These are phyloP conservation scores for Chloris gayana DNA, from an alignment of 176 grass and related monocot genomes.

Conservation along the genomic window DNA sequence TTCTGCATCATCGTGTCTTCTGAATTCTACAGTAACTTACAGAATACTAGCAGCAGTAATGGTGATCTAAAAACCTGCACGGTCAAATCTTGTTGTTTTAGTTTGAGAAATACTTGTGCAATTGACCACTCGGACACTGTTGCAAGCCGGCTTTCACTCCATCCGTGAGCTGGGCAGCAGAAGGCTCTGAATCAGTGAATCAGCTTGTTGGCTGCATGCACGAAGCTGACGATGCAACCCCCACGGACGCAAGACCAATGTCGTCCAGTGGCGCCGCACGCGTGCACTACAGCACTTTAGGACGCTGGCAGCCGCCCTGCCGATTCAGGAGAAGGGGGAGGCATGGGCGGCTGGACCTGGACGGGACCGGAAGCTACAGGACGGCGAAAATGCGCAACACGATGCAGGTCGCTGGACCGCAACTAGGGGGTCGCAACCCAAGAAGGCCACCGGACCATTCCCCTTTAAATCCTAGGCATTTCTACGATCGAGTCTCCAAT, in stretches of 20 bases:
- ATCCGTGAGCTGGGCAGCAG: no score
- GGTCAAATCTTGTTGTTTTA: no score
- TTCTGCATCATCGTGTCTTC: no score
- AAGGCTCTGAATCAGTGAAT: no score
- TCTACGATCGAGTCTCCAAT: not conserved
- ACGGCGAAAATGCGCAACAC: not conserved
- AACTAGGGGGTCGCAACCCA: conserved; percentile 7
- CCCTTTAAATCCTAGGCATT: not conserved
- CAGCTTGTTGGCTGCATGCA: no score
- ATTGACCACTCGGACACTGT: no score
- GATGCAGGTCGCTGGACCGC: conserved; percentile 11
- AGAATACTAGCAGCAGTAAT: no score
- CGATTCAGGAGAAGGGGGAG: not conserved
- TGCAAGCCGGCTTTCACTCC: no score
- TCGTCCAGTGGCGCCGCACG: not conserved
- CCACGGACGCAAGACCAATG: not conserved
- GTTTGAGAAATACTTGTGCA: no score
- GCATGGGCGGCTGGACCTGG: not conserved
- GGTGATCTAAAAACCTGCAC: no score
- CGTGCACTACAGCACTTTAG: not conserved
- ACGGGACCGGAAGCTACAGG: not conserved
- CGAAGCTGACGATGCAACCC: no score
- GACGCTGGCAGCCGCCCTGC: not conserved
- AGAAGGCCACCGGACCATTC: not conserved
- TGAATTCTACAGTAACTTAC: no score